A percentile compares a stretch with the other conserved stretches of the same genome.
Evolutionary conservation across 176 grass and related monocot genomes (phyloP).

Genomic region (Luzula sylvatica): DNA sequence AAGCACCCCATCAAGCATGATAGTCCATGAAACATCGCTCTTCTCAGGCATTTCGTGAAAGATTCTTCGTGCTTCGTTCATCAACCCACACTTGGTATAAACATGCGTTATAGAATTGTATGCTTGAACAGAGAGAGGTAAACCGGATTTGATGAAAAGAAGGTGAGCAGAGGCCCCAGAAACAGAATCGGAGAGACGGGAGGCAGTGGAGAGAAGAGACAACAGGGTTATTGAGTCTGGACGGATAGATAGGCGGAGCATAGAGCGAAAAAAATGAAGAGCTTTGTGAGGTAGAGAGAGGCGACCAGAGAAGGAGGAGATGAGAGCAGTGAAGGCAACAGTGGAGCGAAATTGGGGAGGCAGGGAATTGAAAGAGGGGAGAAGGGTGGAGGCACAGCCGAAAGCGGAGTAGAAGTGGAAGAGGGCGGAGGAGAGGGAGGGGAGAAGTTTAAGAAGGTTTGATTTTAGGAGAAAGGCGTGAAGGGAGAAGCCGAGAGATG

Average conservation of each 20-base stretch:
- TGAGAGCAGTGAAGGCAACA: conserved; percentile 25
- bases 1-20: conserved; percentile 47
- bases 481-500: conserved; percentile 22
- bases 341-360: conserved; percentile 5
- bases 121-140: conserved; percentile 16
- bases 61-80: conserved; percentile 23
- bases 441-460: conserved; percentile 46
- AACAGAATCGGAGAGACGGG: conserved; percentile 19
- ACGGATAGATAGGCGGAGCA: conserved; percentile 11
- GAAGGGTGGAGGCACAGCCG: conserved; percentile 19
- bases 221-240: conserved; percentile 23
- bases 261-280: conserved; percentile 21
- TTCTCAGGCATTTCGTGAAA: conserved; percentile 43
- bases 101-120: conserved; percentile 16
- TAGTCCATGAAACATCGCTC: conserved; percentile 50
- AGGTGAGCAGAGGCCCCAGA: conserved; percentile 20
- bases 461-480: conserved; percentile 27
- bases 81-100: conserved; percentile 29
- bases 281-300: conserved; percentile 2
- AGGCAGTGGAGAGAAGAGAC: conserved; percentile 18
- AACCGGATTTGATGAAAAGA: conserved; percentile 27
- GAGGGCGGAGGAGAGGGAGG: conserved; percentile 62
- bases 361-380: conserved; percentile 22
- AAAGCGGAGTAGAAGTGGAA: conserved; percentile 37
- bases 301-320: conserved; percentile 12